These are phyloP conservation scores for Tetrapyrgos nigripes DNA, from an alignment of 1,284 basidiomycete species.

Conservation along the genomic window DNA sequence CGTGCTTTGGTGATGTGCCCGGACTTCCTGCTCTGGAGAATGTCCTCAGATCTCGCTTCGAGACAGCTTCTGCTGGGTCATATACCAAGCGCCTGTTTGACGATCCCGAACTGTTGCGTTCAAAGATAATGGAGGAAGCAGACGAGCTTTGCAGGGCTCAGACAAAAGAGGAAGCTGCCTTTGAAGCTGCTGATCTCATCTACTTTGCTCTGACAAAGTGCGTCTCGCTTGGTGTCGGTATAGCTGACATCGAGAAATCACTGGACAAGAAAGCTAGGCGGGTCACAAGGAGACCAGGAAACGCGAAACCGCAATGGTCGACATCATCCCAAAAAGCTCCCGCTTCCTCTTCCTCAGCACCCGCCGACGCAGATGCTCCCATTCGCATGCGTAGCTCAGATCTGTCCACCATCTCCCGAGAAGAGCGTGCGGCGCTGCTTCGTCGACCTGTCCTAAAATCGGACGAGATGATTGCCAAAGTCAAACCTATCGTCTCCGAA, in stretches of 20 bases:
- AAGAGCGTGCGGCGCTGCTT: constrained; percentile 76
- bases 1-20: constrained; percentile 84
- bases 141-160: constrained; percentile 92
- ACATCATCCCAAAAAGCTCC: constrained; percentile 33
- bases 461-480: constrained; percentile 93
- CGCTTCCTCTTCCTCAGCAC: constrained; percentile 31
- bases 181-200: constrained; percentile 94
- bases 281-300: constrained; percentile 88
- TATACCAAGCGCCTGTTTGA: constrained; percentile 93
- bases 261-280: constrained; percentile 90
- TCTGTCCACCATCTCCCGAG: constrained; percentile 57
- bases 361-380: constrained; percentile 41
- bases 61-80: constrained; percentile 85
- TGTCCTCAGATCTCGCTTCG: constrained; percentile 78
- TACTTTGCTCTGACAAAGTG: constrained; percentile 96
- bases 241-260: constrained; percentile 87
- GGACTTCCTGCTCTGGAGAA: constrained; percentile 88
- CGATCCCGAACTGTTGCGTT: constrained; percentile 81
- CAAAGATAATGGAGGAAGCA: constrained; percentile 99
- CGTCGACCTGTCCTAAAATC: constrained; percentile 93
- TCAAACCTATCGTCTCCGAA: constrained; percentile 92
- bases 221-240: constrained; percentile 81
- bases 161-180: constrained; percentile 87
- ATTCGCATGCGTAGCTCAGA: constrained; percentile 83
- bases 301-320: constrained; percentile 91